Conservation (phyloP, 73 alveolate genomes). For the Paraurostyla sp. region DNA sequence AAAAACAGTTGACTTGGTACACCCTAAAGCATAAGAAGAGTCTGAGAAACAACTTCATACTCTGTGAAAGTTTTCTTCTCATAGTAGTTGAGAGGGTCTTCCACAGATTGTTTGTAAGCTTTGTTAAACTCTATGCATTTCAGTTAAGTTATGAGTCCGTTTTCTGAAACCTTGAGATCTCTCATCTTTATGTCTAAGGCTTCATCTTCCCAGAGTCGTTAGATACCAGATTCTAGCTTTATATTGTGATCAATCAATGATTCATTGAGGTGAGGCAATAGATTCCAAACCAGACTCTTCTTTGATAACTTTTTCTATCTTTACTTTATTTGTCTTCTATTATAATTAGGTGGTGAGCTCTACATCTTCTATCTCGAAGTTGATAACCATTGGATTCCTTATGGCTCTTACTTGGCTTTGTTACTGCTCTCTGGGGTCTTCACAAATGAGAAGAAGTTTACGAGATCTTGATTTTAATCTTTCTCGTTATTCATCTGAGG, state of each 20-base stretch:
- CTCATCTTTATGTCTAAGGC: background rate
- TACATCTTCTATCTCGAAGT: background rate
- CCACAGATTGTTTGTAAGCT: background rate
- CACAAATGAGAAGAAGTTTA: background rate
- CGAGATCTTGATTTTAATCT: background rate
- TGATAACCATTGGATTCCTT: background rate
- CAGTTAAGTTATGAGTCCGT: background rate
- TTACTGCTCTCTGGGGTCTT: background rate
- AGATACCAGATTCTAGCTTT: background rate
- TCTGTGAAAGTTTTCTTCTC: slow-evolving; percentile 19
- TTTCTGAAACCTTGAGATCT: background rate
- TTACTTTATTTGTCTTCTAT: slow-evolving; percentile 28
- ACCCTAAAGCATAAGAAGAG: slow-evolving; percentile 17
- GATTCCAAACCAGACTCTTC: background rate
- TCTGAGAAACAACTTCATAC: background rate
- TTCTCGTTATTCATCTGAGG: background rate
- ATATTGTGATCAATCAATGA: background rate
- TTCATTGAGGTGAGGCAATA: slow-evolving; percentile 35
- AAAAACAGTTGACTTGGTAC: slow-evolving; percentile 29
- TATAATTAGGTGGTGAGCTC: slow-evolving; percentile 19
- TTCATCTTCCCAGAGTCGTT: slow-evolving; percentile 50
- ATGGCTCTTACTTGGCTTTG: background rate
- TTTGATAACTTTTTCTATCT: background rate
- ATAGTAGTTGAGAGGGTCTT: background rate
- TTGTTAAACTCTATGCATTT: slow-evolving; percentile 5